phyloP scores from a whole-genome alignment of 2,329 filamentous ascomycete genomes.

The Aureobasidium pullulans region DNA sequence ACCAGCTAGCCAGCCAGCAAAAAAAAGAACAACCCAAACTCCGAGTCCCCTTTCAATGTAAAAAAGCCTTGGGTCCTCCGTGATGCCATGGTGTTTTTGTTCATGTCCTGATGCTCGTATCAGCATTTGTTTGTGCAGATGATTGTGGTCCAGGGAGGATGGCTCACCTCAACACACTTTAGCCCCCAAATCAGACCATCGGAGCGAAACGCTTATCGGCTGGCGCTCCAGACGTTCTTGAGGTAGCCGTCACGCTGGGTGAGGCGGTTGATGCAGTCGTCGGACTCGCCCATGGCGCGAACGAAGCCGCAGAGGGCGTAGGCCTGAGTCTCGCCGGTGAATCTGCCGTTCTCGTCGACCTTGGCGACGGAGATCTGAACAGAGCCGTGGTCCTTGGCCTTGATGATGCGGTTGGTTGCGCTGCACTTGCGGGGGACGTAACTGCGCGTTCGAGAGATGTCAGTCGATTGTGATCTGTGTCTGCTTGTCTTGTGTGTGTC shows the following conservation, averaged over 20 bases:
- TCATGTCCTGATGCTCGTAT: constrained; percentile 2
- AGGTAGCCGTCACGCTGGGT: constrained; percentile 92
- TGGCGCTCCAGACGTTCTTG: constrained; percentile 91
- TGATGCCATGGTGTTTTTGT: constrained; percentile 10
- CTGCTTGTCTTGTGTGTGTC: background rate
- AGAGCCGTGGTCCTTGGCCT: constrained; percentile 98
- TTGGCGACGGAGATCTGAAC: constrained; percentile 97
- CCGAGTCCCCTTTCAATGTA: background rate
- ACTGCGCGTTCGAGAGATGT: constrained; percentile 41
- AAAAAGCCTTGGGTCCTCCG: background rate
- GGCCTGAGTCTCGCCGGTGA: constrained; percentile 93
- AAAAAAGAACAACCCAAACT: background rate
- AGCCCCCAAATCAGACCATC: background rate
- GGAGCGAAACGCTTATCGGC: constrained; percentile 37
- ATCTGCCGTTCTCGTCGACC: constrained; percentile 97
- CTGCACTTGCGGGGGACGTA: constrained; percentile 99
- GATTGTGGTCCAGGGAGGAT: background rate
- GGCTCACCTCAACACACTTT: constrained; percentile 10
- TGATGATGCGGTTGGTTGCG: constrained; percentile 99
- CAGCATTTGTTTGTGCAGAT: background rate
- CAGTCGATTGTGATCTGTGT: background rate
- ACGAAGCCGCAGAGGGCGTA: constrained; percentile 98
- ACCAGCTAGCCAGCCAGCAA: background rate
- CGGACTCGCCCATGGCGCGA: constrained; percentile 93
- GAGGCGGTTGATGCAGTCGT: constrained; percentile 92